phyloP scores from a whole-genome alignment of 805 yeast genomes.

The Candida vaughaniae region DNA sequence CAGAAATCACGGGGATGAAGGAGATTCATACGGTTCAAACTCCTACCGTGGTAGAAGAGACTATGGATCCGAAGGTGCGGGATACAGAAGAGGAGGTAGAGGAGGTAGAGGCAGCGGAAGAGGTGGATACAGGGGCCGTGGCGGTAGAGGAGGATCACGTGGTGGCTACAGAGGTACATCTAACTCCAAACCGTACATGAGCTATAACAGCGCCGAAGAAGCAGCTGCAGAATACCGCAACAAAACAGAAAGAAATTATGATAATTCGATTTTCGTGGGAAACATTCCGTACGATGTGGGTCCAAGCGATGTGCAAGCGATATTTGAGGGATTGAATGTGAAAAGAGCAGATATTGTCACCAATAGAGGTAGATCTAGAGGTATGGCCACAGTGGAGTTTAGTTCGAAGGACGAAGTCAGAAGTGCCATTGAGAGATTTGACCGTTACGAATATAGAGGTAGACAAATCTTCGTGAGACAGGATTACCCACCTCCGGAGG shows the following conservation, averaged over 20 bases:
- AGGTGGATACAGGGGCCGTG: conserved; percentile 19
- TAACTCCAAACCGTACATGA: conserved; percentile 5
- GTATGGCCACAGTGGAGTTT: conserved; percentile 91
- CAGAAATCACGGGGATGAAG: background rate
- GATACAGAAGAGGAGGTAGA: background rate
- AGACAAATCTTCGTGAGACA: conserved; percentile 87
- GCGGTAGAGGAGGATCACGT: conserved; percentile 22
- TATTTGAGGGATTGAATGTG: conserved; percentile 56
- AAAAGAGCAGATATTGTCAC: conserved; percentile 81
- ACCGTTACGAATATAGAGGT: conserved; percentile 63
- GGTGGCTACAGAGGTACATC: conserved; percentile 17
- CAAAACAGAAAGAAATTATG: conserved; percentile 54
- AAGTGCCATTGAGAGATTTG: conserved; percentile 66
- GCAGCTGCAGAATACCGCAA: conserved; percentile 33
- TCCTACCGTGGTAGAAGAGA: conserved; percentile 20
- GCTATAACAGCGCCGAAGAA: conserved; percentile 15
- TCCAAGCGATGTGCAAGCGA: conserved; percentile 56
- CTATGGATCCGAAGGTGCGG: conserved; percentile 7
- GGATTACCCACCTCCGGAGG: conserved; percentile 78
- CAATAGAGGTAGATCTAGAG: conserved; percentile 76
- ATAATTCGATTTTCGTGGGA: conserved; percentile 70
- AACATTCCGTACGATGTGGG: conserved; percentile 67
- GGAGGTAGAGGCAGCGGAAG: conserved; percentile 21
- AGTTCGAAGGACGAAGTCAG: conserved; percentile 61
- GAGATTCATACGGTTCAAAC: conserved; percentile 20